Percentiles rank a stretch among this genome's conserved stretches.
These are phyloP conservation scores for Hypoxylon rickii DNA, from an alignment of 495 filamentous ascomycete genomes.

Conservation along the genomic window DNA sequence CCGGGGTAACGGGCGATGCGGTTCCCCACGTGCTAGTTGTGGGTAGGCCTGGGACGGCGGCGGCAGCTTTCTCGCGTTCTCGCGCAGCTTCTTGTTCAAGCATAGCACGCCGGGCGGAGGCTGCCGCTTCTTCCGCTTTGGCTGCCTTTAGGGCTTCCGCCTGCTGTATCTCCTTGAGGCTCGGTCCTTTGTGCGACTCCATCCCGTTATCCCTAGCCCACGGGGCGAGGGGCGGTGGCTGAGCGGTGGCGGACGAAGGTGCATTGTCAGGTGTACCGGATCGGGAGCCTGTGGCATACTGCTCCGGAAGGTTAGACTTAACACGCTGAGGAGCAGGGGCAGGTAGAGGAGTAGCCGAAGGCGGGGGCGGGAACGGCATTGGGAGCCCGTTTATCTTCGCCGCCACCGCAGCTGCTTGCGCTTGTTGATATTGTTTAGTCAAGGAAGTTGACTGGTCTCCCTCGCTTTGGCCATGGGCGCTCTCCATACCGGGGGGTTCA, in stretches of 20 bases:
- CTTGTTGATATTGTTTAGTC: slow-evolving; percentile 87
- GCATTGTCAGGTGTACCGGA: slow-evolving; percentile 70
- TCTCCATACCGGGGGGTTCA: slow-evolving; percentile 6
- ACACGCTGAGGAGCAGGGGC: slow-evolving; percentile 86
- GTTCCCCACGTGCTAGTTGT: slow-evolving; percentile 91
- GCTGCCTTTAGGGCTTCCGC: slow-evolving; percentile 93
- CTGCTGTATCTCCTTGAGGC: slow-evolving; percentile 96
- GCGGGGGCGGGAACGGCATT: slow-evolving; percentile 68
- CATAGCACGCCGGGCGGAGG: slow-evolving; percentile 75
- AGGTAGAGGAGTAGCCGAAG: slow-evolving; percentile 71
- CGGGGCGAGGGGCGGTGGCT: slow-evolving; percentile 75
- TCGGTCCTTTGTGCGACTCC: slow-evolving; percentile 83
- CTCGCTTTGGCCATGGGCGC: slow-evolving; percentile 17
- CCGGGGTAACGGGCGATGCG: slow-evolving; percentile 60
- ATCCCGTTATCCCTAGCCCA: slow-evolving; percentile 83
- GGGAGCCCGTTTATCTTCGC: slow-evolving; percentile 69
- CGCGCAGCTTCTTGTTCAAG: slow-evolving; percentile 78
- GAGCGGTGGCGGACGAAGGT: slow-evolving; percentile 43
- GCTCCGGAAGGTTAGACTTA: slow-evolving; percentile 80
- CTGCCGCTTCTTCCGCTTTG: slow-evolving; percentile 81
- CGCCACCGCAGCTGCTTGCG: slow-evolving; percentile 53
- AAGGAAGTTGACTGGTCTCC: slow-evolving; percentile 50
- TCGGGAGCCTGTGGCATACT: slow-evolving; percentile 72
- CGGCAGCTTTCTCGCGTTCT: slow-evolving; percentile 65
- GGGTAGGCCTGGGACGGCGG: slow-evolving; percentile 76